phyloP scores from a whole-genome alignment of 768 basidiomycete species.

The Lactarius akahatsu region DNA sequence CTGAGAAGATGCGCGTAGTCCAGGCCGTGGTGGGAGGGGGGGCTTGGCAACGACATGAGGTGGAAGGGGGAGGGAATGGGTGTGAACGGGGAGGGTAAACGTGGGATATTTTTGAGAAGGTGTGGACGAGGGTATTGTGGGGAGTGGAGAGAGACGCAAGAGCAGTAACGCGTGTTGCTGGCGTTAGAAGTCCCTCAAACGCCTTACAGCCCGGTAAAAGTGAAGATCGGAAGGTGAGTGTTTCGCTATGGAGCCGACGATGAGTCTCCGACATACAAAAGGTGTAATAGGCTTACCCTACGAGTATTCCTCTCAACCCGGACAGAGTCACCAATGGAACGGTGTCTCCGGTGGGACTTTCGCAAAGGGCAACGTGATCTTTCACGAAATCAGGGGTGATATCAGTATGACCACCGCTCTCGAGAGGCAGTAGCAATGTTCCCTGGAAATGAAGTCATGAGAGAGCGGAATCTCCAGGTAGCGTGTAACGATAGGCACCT shows the following conservation, averaged over 20 bases:
- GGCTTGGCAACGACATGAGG: slow-evolving; percentile 31
- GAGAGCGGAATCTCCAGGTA: neutral
- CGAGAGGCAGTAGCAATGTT: slow-evolving; percentile 74
- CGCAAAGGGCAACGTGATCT: slow-evolving; percentile 77
- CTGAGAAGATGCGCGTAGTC: slow-evolving; percentile 29
- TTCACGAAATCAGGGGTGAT: slow-evolving; percentile 74
- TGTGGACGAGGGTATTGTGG: slow-evolving; percentile 35
- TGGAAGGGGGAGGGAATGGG: slow-evolving; percentile 38
- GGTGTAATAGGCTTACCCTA: slow-evolving; percentile 46
- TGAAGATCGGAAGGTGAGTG: slow-evolving; percentile 46
- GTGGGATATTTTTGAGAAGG: slow-evolving; percentile 48
- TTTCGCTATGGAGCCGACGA: slow-evolving; percentile 33
- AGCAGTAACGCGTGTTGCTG: slow-evolving; percentile 39
- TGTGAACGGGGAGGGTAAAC: slow-evolving; percentile 45
- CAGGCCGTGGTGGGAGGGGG: slow-evolving; percentile 36
- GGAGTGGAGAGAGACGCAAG: slow-evolving; percentile 56
- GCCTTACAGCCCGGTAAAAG: slow-evolving; percentile 42
- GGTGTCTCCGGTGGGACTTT: slow-evolving; percentile 45
- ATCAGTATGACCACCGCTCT: slow-evolving; percentile 50
- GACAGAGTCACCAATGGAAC: slow-evolving; percentile 73
- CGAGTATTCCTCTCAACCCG: slow-evolving; percentile 72
- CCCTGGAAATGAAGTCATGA: slow-evolving; percentile 49
- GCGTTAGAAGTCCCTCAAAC: slow-evolving; percentile 42
- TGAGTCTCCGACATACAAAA: slow-evolving; percentile 6
- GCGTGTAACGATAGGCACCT: slow-evolving; percentile 44